Base-by-base conservation (phyloP, 2,329 filamentous ascomycete species). In the Ceratocystis colombiana region DNA sequence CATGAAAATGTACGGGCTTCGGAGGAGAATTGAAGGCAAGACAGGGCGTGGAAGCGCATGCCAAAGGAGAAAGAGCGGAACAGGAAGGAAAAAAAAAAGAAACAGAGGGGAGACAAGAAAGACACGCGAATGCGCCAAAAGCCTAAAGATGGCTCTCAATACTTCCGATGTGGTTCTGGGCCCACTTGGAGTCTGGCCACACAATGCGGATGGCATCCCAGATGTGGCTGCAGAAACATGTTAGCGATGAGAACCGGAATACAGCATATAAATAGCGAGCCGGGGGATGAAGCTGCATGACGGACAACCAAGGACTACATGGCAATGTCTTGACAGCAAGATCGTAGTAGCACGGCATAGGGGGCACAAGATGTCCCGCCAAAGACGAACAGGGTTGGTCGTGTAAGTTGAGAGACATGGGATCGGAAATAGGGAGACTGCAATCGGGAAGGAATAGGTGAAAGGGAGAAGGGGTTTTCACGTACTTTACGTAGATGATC, bases 161-260 rank as follows among this genome's bases (percentile, higher is more conserved):
- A 59, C 84, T 82, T 68, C 85, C 81, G 75, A 85, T 80, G 25
- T 68, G 28, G 72, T 90, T 85, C 68, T 87, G 86, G 22, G 90
- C 88, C 88, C 91, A 96, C 71, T 88, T 84, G 50, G 84, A 86
- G 71, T 96, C 90, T 1, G 94, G 94, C 94, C 94, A 99, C 70
- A 99, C 88, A 69, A 88, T 80, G 68, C 88, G 85, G 74, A 99
- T 86, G 30, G 91, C 93, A 77, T 97, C 93, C 90, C 91, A 96
- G 69, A 97, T 93, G 75, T 96, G 88, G 69, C 89, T 90, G 70
- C 70, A 67, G 68, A 70, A 44, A 37, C 59, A 44, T 25, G 57
- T 66, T 48, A 62, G 44, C 62, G 63, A 64, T 48, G 33, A 15
- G 20, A 69, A 70, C 64, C 70, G 69, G 68, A 46, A 71, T 68